Evolutionary conservation across 2,329 filamentous ascomycete species (phyloP), one percentile per base, ranked within the genome.

Genomic region (Emmonsiellopsis sp.): DNA sequence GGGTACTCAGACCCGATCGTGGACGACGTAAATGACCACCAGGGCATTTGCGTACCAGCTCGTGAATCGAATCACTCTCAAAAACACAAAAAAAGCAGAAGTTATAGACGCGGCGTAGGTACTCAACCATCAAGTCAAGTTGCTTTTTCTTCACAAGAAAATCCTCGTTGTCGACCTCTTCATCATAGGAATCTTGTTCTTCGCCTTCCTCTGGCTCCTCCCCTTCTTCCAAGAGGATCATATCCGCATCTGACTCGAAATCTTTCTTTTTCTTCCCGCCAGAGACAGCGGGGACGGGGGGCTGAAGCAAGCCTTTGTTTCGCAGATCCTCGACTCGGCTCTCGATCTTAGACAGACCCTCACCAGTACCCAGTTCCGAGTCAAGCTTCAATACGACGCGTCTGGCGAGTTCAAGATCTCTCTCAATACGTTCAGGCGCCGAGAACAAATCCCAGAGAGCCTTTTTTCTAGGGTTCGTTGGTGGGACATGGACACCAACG

Each of bases 61-160:
- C 93, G 65, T 98, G 93, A 20, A 97, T 85, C 0, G 92, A 97
- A 70, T 98, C 93, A 65, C 90, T 93, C 72, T 98, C 93, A 62
- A 98, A 97, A 5, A 98, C 94, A 69, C 93, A 98, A 76, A 97
- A 98, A 77, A 98, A 96, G 76, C 93, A 98, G 74, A 98, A 97
- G 73, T 93, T 96, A 79, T 94, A 95, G 51, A 98, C 93, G 13
- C 93, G 85, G 51, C 93, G 89, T 55, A 98, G 79, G 68, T 98
- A 98, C 73, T 98, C 93, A 51, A 97, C 93, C 69, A 95, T 79
- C 37, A 98, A 78, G 71, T 98, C 93, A 49, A 98, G 82, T 65
- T 93, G 91, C 77, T 98, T 97, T 80, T 97, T 97, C 78, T 95
- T 93, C 41, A 85, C 80, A 52, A 96, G 70, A 40, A 96, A 76